Conservation (phyloP, 169 alveolate genomes). For the Cryptosporidium andersoni region DNA sequence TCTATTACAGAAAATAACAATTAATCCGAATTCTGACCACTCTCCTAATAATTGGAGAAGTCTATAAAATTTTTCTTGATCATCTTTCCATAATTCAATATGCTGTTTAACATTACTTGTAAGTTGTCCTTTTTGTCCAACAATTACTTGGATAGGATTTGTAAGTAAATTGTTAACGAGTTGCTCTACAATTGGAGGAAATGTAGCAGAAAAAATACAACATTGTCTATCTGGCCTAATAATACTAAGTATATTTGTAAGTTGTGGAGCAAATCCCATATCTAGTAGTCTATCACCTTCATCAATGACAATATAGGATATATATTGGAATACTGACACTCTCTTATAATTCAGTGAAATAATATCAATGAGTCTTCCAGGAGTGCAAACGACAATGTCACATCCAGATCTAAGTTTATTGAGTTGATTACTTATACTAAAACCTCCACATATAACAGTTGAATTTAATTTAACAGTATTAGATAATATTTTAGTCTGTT, state of each 20-base stretch:
- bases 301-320: conserved; percentile 95
- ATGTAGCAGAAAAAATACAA: conserved; percentile 98
- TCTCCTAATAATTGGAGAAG: conserved; percentile 94
- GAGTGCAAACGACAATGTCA: conserved; percentile 96
- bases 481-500: conserved; percentile 76
- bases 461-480: conserved; percentile 33
- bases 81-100: conserved; percentile 89
- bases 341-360: conserved; percentile 89
- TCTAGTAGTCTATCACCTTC: conserved; percentile 98
- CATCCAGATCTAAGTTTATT: conserved; percentile 91
- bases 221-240: conserved; percentile 93
- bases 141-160: conserved; percentile 95
- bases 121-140: conserved; percentile 90
- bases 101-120: conserved; percentile 92
- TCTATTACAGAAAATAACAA: conserved; percentile 94
- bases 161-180: conserved; percentile 93
- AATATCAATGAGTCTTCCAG: conserved; percentile 96
- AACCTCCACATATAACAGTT: conserved; percentile 93
- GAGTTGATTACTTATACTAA: conserved; percentile 89
- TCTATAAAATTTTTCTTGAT: conserved; percentile 85
- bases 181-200: conserved; percentile 94
- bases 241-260: conserved; percentile 88
- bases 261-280: conserved; percentile 98
- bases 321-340: conserved; percentile 90
- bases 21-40: conserved; percentile 93